Conservation (phyloP, 306 rosid genomes). For the Castanea sativa region DNA sequence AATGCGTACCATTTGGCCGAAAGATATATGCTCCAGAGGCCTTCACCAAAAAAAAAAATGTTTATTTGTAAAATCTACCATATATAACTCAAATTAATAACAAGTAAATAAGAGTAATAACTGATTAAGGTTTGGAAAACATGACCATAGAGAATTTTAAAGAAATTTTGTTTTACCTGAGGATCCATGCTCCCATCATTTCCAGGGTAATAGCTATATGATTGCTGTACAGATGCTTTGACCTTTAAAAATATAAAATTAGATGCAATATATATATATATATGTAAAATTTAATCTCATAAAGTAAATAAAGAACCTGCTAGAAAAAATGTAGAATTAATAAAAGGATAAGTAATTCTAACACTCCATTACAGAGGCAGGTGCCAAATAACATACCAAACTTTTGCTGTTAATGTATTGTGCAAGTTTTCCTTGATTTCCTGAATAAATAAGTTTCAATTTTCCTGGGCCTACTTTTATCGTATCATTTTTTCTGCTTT, state of each 20-base stretch:
- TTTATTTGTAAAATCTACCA: neutral
- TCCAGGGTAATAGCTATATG: slow-evolving; percentile 44
- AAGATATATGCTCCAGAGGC: slow-evolving; percentile 52
- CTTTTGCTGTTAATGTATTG: slow-evolving; percentile 39
- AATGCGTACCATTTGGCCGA: slow-evolving; percentile 53
- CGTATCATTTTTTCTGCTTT: slow-evolving; percentile 24
- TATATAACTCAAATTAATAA: neutral
- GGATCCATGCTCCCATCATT: slow-evolving; percentile 40
- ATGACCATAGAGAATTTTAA: neutral
- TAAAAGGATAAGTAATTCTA: no score
- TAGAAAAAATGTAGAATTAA: no score
- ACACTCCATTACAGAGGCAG: no score
- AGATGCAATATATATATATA: no score
- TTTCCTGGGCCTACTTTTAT: slow-evolving; percentile 50
- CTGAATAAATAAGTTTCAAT: slow-evolving; percentile 41
- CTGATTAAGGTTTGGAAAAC: no score
- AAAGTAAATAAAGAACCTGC: no score
- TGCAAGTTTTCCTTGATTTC: slow-evolving; percentile 30
- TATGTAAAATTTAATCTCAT: no score
- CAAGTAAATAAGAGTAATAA: no score
- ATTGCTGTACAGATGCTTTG: slow-evolving; percentile 38
- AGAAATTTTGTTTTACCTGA: slow-evolving; percentile 33
- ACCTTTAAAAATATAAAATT: slow-evolving; percentile 23
- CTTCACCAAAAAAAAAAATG: slow-evolving; percentile 8
- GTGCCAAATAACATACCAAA: slow-evolving; percentile 32